These are phyloP conservation scores for Aulographum hederae DNA, from an alignment of 2,329 filamentous ascomycete species.

Conservation along the genomic window DNA sequence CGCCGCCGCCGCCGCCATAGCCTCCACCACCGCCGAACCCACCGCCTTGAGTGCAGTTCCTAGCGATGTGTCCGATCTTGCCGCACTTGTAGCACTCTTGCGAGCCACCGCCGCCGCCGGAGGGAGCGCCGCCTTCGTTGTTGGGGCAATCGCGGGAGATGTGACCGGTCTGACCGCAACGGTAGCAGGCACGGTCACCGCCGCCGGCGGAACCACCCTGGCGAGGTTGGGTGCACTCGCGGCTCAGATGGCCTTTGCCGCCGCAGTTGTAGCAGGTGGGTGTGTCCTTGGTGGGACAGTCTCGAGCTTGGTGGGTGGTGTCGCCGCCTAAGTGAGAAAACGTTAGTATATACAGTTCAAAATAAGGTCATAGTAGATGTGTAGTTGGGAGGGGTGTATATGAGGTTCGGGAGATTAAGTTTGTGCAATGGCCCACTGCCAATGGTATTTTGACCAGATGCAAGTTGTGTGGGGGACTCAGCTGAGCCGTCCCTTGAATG, in stretches of 20 bases:
- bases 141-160: slow-evolving; percentile 69
- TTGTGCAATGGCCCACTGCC: no score
- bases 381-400: no score
- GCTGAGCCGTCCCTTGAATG: no score
- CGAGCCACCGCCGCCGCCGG: slow-evolving; percentile 25
- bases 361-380: no score
- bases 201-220: slow-evolving; percentile 54
- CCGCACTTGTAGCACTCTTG: slow-evolving; percentile 95
- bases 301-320: slow-evolving; percentile 28
- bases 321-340: slow-evolving; percentile 22
- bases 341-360: not conserved
- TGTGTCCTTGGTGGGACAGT: slow-evolving; percentile 31
- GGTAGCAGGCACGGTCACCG: slow-evolving; percentile 40
- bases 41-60: slow-evolving; percentile 59
- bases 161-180: slow-evolving; percentile 70
- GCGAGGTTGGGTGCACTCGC: slow-evolving; percentile 61
- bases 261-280: slow-evolving; percentile 31
- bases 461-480: no score
- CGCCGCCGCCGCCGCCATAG: slow-evolving; percentile 19
- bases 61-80: slow-evolving; percentile 89
- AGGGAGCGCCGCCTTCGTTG: slow-evolving; percentile 31
- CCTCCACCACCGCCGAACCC: slow-evolving; percentile 28
- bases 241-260: slow-evolving; percentile 36
- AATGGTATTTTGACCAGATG: no score
- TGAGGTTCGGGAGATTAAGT: no score